These are phyloP conservation scores for Areca catechu DNA, from an alignment of 176 grass and related monocot genomes.

Conservation along the genomic window DNA sequence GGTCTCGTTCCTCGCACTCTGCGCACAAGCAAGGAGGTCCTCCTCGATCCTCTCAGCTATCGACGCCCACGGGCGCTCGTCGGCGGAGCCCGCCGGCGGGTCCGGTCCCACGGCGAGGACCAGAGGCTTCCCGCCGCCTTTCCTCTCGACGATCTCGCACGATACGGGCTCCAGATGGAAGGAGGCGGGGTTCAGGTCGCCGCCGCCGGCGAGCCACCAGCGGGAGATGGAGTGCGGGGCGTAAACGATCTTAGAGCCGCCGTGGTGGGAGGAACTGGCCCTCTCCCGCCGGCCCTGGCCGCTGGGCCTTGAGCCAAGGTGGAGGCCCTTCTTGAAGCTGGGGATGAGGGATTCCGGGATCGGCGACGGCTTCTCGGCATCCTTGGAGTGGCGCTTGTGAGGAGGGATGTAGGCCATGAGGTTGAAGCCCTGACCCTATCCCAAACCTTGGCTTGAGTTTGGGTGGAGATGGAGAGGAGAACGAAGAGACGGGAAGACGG, in stretches of 20 bases:
- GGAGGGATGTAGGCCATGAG: constrained; percentile 35
- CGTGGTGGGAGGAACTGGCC: not conserved
- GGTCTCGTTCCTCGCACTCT: constrained; percentile 13
- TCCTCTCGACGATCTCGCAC: constrained; percentile 13
- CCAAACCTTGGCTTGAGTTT: too few species aligned
- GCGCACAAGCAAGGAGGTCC: constrained; percentile 5
- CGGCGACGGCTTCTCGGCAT: constrained; percentile 9
- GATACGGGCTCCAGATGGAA: constrained; percentile 12
- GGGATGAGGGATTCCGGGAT: constrained; percentile 7
- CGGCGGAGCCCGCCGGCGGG: not conserved
- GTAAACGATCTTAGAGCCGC: not conserved
- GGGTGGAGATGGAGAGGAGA: too few species aligned
- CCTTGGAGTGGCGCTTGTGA: constrained; percentile 27
- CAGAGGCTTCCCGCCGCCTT: constrained; percentile 16
- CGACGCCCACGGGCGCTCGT: constrained; percentile 16
- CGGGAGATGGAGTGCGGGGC: constrained; percentile 15
- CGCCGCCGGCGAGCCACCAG: constrained; percentile 12
- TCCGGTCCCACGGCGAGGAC: not conserved
- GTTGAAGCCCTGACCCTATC: too few species aligned
- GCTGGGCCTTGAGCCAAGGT: not conserved
- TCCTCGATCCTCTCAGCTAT: constrained; percentile 17
- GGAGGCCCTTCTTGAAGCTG: constrained; percentile 6
- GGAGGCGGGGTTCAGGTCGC: not conserved
- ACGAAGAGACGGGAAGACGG: too few species aligned
- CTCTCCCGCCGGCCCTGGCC: not conserved